Conservation (phyloP, 164 flowering plant species). For the Platanus orientalis region DNA sequence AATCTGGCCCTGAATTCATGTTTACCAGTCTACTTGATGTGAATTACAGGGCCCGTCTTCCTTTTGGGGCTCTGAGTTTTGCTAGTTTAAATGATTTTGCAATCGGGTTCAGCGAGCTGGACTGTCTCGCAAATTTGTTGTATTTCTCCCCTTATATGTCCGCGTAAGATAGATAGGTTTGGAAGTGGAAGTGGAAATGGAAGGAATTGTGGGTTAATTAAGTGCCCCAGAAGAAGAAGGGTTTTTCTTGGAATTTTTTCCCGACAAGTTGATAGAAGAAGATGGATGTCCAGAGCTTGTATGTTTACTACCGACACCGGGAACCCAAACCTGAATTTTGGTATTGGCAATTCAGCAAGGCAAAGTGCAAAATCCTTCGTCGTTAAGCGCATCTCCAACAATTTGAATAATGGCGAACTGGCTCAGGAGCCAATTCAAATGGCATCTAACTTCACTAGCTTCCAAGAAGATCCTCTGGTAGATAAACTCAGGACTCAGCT, state of each 20-base stretch:
- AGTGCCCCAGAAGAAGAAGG: not conserved
- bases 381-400: conserved; percentile 37
- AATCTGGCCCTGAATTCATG: conserved; percentile 14
- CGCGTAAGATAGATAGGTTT: conserved; percentile 11
- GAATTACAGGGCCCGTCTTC: not conserved
- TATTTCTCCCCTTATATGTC: conserved; percentile 5
- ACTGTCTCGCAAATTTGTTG: conserved; percentile 16
- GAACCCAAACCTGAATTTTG: conserved; percentile 22
- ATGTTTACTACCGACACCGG: conserved; percentile 11
- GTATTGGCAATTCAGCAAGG: conserved; percentile 29
- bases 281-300: conserved; percentile 15
- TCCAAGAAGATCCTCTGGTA: conserved; percentile 76
- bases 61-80: conserved; percentile 4
- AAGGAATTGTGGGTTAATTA: not conserved
- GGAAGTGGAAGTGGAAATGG: not conserved
- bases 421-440: conserved; percentile 29
- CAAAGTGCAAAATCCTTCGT: conserved; percentile 33
- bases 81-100: conserved; percentile 36
- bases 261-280: not conserved
- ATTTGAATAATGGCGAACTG: conserved; percentile 32
- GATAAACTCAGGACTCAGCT: conserved; percentile 88
- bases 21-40: not conserved
- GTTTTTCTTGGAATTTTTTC: conserved; percentile 9
- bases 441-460: conserved; percentile 49
- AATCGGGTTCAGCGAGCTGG: conserved; percentile 32